These are phyloP conservation scores for Neckera pumila DNA, from an alignment of 225 moss, liverwort and hornwort genomes.

Conservation along the genomic window DNA sequence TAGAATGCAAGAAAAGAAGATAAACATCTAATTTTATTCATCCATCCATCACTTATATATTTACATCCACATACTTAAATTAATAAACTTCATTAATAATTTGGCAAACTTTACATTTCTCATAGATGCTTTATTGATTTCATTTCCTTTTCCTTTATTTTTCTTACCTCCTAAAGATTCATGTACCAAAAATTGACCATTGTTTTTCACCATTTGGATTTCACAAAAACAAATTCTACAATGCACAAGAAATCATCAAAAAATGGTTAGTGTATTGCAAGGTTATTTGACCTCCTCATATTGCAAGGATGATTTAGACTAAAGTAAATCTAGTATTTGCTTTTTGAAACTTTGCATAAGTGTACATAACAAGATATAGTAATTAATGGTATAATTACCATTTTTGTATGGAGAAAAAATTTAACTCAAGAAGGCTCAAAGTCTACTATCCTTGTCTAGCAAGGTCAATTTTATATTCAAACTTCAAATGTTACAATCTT, in stretches of 20 bases:
- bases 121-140: too few species aligned
- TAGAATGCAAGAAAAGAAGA: too few species aligned
- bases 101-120: background rate
- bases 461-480: background rate
- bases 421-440: background rate
- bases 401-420: background rate
- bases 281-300: background rate
- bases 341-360: fast-evolving
- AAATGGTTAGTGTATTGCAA: background rate
- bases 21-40: background rate
- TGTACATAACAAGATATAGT: background rate
- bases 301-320: background rate
- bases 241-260: background rate
- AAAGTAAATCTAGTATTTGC: background rate
- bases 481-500: background rate
- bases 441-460: fast-evolving
- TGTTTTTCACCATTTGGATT: background rate
- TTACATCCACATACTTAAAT: background rate
- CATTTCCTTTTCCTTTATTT: too few species aligned
- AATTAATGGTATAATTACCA: too few species aligned
- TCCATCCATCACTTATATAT: background rate
- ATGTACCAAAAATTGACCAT: too few species aligned
- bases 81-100: background rate
- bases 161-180: too few species aligned
- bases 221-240: background rate